Evolutionary conservation across 1,284 basidiomycete species (phyloP), one percentile per base, ranked within the genome.

Genomic region (Pascua guehoae): DNA sequence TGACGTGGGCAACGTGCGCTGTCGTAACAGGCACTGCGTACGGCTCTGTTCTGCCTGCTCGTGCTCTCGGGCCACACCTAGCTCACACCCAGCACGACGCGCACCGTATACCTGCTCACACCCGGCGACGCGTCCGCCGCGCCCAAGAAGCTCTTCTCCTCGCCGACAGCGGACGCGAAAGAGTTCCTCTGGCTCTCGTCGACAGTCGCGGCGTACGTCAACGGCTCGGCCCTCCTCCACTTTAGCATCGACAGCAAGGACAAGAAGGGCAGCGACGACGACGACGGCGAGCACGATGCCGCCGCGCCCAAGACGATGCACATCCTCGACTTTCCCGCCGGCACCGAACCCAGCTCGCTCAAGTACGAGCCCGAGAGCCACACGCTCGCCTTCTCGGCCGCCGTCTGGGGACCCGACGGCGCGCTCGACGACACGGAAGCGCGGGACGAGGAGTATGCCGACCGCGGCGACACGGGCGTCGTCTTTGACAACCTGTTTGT

Each of bases 401-500:
- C 84, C 55, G 88, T 92, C 2, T 86, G 89, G 71, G 41, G 41
- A 18, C 72, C 81, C 0, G 88, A 92, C 62, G 86, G 85, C 2
- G 82, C 88, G 57, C 78, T 93, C 46, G 82, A 80, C 40, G 80
- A 83, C 8, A 85, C 86, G 12, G 83, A 80, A 58, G 80, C 83
- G 60, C 81, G 86, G 61, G 88, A 93, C 68, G 79, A 86, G 64
- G 81, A 78, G 49, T 90, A 85, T 79, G 85, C 86, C 57, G 81
- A 84, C 56, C 81, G 89, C 11, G 89, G 88, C 4, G 83, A 85
- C 61, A 82, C 82, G 1, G 91, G 88, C 1, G 79, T 83, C 64
- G 88, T 94, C 0, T 95, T 88, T 70, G 90, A 95, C 64, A 78
- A 82, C 49, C 81, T 83, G 1, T 90, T 84, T 69, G 86, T 85